Evolutionary conservation across 441 rosid genomes (phyloP).

Genomic region (Adansonia grandidieri): DNA sequence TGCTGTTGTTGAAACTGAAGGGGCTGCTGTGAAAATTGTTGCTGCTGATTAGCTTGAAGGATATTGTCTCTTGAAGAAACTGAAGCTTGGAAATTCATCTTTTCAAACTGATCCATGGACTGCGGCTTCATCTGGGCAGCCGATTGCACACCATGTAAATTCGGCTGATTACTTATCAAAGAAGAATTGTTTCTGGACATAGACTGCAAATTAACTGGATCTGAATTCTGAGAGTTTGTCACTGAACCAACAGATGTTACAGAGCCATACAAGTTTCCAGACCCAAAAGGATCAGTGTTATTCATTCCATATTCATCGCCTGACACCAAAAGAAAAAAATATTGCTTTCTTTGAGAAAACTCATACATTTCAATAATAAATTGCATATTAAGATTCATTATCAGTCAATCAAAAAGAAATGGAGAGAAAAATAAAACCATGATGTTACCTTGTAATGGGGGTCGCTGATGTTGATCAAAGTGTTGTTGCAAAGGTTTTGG

Average conservation of each 20-base stretch:
- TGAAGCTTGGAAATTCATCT: constrained; percentile 54
- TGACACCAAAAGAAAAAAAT: constrained; percentile 39
- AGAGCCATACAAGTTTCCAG: constrained; percentile 71
- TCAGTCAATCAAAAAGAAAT: not conserved
- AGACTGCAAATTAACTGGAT: constrained; percentile 62
- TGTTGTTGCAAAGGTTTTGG: constrained; percentile 71
- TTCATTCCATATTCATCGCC: constrained; percentile 84
- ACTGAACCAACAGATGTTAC: constrained; percentile 69
- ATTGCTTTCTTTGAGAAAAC: constrained; percentile 24
- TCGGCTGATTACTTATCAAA: constrained; percentile 58
- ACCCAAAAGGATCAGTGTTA: constrained; percentile 64
- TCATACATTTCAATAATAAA: constrained; percentile 18
- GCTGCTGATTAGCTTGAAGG: constrained; percentile 72
- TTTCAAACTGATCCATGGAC: constrained; percentile 56
- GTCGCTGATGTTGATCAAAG: constrained; percentile 72
- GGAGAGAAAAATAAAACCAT: constrained; percentile 21
- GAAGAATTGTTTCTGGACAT: constrained; percentile 59
- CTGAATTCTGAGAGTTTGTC: constrained; percentile 65
- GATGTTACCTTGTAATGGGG: constrained; percentile 66
- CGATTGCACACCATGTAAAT: constrained; percentile 53
- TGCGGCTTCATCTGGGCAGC: constrained; percentile 53
- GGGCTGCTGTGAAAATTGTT: constrained; percentile 72
- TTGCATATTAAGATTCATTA: constrained; percentile 20
- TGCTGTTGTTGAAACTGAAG: constrained; percentile 77
- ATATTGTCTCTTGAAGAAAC: constrained; percentile 50